Percentiles rank a stretch among this genome's conserved stretches.
Evolutionary conservation across 345 rosid genomes (phyloP).

Genomic region (Populus tremula): DNA sequence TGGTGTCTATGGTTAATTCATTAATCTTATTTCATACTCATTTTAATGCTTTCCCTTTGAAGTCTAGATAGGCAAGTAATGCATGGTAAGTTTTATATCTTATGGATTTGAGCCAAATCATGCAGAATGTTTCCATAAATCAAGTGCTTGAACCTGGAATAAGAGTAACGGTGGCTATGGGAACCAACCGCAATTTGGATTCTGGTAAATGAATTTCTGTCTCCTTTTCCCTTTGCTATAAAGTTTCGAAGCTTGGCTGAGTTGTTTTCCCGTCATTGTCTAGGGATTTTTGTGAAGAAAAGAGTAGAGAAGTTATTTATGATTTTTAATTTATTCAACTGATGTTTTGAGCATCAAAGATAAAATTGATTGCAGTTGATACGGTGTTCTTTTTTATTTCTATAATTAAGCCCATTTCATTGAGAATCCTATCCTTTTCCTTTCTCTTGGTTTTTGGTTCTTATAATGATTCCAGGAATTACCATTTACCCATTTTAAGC

Average conservation of each 20-base stretch:
- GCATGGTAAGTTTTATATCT: conserved; percentile 3
- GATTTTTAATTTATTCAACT: background rate
- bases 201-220: conserved; percentile 32
- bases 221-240: background rate
- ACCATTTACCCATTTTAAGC: background rate
- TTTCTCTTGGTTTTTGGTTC: background rate
- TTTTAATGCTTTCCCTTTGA: background rate
- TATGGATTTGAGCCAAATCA: conserved; percentile 19
- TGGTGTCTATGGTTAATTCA: background rate
- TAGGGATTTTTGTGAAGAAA: background rate
- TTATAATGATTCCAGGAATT: background rate
- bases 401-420: background rate
- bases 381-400: background rate
- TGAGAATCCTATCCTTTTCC: background rate
- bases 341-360: background rate
- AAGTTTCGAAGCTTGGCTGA: conserved; percentile 4
- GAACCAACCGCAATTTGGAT: conserved; percentile 59
- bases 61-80: background rate
- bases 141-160: conserved; percentile 68
- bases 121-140: conserved; percentile 69
- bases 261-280: background rate
- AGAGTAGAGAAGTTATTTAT: no score
- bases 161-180: conserved; percentile 93
- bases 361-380: background rate
- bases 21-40: background rate